Evolutionary conservation across 441 rosid genomes (phyloP).

Genomic region (Francoa sonchifolia): DNA sequence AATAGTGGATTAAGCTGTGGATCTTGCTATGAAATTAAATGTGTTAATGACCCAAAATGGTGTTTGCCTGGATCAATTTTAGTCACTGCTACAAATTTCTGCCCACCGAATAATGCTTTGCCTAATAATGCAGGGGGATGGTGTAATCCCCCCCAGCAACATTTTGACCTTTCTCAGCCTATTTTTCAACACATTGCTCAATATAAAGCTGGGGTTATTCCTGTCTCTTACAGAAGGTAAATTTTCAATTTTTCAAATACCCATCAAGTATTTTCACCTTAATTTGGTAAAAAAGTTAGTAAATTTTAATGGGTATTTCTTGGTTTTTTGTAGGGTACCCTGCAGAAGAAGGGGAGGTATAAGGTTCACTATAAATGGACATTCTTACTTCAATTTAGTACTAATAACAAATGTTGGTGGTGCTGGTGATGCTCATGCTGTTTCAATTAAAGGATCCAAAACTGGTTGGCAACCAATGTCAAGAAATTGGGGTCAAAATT

Average conservation of each 20-base stretch:
- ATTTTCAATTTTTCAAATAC: not conserved
- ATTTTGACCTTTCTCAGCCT: conserved; percentile 66
- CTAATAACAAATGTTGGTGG: conserved; percentile 63
- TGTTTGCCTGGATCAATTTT: conserved; percentile 68
- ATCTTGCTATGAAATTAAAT: conserved; percentile 70
- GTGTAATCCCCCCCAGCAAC: conserved; percentile 71
- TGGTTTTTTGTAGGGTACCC: conserved; percentile 33
- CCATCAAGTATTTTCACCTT: not conserved
- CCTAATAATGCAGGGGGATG: conserved; percentile 62
- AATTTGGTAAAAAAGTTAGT: too few species aligned
- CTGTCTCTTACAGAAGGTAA: conserved; percentile 56
- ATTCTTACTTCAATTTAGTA: conserved; percentile 63
- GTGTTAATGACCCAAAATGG: conserved; percentile 60
- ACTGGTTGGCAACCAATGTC: conserved; percentile 61
- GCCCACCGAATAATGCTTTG: conserved; percentile 62
- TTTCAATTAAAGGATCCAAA: conserved; percentile 46
- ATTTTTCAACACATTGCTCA: conserved; percentile 64
- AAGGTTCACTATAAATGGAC: conserved; percentile 60
- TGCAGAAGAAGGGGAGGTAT: conserved; percentile 58
- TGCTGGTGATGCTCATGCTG: conserved; percentile 52
- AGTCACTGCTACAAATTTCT: conserved; percentile 85
- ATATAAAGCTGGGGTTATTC: conserved; percentile 58
- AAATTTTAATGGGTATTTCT: too few species aligned
- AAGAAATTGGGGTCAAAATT: conserved; percentile 71
- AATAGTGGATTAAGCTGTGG: conserved; percentile 87